Evolutionary conservation across 2,329 filamentous ascomycete species (phyloP).

Genomic region (Orbilia javanica): DNA sequence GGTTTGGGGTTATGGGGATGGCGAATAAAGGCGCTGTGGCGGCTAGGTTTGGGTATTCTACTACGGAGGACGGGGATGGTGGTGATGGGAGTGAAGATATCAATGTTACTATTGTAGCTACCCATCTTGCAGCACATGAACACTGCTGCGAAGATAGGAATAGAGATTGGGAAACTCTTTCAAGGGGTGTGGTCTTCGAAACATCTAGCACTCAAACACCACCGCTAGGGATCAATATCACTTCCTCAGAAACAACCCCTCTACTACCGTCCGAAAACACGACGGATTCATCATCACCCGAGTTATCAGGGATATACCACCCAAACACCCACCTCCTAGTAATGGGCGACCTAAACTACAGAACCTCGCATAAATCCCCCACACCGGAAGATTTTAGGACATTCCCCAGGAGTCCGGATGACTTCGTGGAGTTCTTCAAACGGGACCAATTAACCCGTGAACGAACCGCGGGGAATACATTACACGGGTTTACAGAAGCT

Average conservation of each 20-base stretch:
- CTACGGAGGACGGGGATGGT: constrained; percentile 63
- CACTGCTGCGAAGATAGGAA: constrained; percentile 81
- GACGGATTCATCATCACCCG: background rate
- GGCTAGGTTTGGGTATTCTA: constrained; percentile 75
- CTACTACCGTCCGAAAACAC: constrained; percentile 66
- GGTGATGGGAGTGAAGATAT: constrained; percentile 64
- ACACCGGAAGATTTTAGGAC: constrained; percentile 70
- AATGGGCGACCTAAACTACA: constrained; percentile 94
- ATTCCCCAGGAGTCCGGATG: constrained; percentile 72
- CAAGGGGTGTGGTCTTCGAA: constrained; percentile 81
- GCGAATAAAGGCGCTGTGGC: constrained; percentile 96
- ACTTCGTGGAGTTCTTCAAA: constrained; percentile 70
- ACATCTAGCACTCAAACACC: constrained; percentile 29
- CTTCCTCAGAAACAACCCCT: constrained; percentile 16
- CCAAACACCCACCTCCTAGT: constrained; percentile 84
- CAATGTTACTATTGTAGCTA: constrained; percentile 85
- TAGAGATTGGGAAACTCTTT: constrained; percentile 87
- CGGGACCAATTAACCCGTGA: constrained; percentile 85
- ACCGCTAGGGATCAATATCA: constrained; percentile 54
- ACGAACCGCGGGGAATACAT: constrained; percentile 74
- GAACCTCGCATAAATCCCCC: constrained; percentile 78
- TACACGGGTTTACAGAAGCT: constrained; percentile 83
- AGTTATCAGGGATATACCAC: constrained; percentile 74
- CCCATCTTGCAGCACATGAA: constrained; percentile 91
- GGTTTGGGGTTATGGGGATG: constrained; percentile 87